A percentile compares a stretch with the other conserved stretches of the same genome.
phyloP scores from a whole-genome alignment of 768 basidiomycete species.

The Mycena venus region DNA sequence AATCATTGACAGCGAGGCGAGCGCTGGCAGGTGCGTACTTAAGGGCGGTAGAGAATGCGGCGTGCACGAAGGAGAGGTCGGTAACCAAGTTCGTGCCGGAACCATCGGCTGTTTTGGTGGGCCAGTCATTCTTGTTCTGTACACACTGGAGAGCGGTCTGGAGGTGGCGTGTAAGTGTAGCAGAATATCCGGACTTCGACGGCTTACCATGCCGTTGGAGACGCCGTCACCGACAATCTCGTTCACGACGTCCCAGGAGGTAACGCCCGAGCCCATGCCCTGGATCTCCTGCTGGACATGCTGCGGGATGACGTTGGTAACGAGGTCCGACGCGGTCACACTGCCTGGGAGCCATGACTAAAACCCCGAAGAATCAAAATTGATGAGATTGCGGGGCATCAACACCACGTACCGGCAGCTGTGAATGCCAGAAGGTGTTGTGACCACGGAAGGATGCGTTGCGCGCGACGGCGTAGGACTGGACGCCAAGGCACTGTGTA shows the following conservation, averaged over 20 bases:
- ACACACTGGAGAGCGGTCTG: conserved; percentile 27
- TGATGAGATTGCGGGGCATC: background rate
- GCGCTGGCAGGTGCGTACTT: conserved; percentile 14
- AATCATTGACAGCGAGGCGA: conserved; percentile 29
- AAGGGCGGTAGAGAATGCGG: conserved; percentile 24
- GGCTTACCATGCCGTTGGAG: conserved; percentile 14
- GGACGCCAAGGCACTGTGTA: conserved; percentile 24
- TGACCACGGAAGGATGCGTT: conserved; percentile 25
- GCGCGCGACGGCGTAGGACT: conserved; percentile 9
- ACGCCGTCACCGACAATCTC: conserved; percentile 24
- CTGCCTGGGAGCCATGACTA: conserved; percentile 27
- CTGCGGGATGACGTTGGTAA: conserved; percentile 26
- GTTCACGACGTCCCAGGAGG: conserved; percentile 27
- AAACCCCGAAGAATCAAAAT: background rate
- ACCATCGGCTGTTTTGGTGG: conserved; percentile 24
- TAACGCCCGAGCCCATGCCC: conserved; percentile 14
- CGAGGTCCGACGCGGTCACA: conserved; percentile 4
- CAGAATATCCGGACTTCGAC: background rate
- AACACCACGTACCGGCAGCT: conserved; percentile 6
- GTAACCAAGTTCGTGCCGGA: conserved; percentile 21
- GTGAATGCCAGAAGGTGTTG: conserved; percentile 31
- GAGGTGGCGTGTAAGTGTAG: background rate
- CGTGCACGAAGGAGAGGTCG: conserved; percentile 26
- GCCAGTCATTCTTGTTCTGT: conserved; percentile 29
- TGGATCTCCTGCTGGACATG: conserved; percentile 28